Percentiles rank a stretch among this genome's conserved stretches.
These are phyloP conservation scores for Cryphonectria nitschkei DNA, from an alignment of 2,329 filamentous ascomycete genomes.

Conservation along the genomic window DNA sequence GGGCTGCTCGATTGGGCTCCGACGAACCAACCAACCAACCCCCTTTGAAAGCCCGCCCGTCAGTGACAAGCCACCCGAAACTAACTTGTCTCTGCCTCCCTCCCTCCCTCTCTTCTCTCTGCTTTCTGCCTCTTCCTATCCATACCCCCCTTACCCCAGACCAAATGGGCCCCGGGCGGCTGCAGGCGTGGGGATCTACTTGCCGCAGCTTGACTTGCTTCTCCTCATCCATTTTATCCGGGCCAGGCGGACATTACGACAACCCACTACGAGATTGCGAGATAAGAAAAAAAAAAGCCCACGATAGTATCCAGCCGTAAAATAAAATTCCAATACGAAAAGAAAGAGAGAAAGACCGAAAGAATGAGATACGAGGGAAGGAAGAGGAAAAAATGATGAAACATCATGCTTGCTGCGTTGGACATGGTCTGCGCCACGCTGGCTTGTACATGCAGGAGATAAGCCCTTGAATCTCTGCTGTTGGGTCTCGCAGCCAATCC, in stretches of 20 bases:
- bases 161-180: conserved; percentile 8
- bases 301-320: neutral
- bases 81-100: neutral
- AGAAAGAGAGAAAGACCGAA: neutral
- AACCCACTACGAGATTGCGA: conserved; percentile 19
- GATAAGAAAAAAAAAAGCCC: neutral
- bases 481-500: neutral
- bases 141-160: neutral
- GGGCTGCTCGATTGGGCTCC: conserved; percentile 9
- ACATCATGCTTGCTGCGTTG: neutral
- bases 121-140: neutral
- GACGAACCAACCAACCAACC: neutral
- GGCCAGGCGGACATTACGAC: conserved; percentile 8
- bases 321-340: neutral
- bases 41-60: neutral
- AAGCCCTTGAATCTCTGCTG: neutral
- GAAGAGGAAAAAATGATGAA: neutral
- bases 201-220: neutral
- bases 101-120: neutral
- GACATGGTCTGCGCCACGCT: neutral
- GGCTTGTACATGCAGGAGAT: neutral
- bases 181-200: conserved; percentile 14
- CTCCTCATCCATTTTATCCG: conserved; percentile 1
- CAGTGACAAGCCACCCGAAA: conserved; percentile 3
- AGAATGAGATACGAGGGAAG: neutral